Evolutionary conservation across 2,329 filamentous ascomycete species (phyloP).

Genomic region (Remersonia thermophila): DNA sequence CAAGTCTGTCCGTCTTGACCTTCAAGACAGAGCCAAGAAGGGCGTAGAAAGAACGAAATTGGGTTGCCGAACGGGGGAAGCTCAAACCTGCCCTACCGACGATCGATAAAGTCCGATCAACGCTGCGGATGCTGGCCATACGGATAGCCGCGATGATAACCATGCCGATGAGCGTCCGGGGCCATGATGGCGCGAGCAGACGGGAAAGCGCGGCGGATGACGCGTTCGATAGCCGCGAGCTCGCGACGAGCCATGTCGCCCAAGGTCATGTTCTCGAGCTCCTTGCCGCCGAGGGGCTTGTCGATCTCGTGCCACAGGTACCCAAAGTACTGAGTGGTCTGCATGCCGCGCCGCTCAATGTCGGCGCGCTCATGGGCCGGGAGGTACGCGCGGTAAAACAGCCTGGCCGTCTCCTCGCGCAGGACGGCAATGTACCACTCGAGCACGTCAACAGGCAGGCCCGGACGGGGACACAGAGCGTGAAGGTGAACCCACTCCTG

Average conservation of each 20-base stretch:
- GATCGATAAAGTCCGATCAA: not conserved
- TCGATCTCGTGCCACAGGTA: conserved; percentile 38
- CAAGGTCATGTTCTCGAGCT: conserved; percentile 38
- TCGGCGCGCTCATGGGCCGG: conserved; percentile 25
- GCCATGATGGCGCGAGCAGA: no score
- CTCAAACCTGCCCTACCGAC: no score
- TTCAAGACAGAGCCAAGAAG: no score
- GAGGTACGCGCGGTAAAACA: conserved; percentile 28
- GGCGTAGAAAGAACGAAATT: no score
- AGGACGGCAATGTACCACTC: conserved; percentile 49
- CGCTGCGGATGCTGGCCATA: no score
- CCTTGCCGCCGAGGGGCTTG: conserved; percentile 25
- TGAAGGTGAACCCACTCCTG: conserved; percentile 40
- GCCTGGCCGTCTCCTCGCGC: conserved; percentile 36
- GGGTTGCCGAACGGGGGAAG: no score
- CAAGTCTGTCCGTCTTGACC: no score
- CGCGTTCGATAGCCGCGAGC: conserved; percentile 35
- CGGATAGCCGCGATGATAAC: no score
- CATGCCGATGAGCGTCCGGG: no score
- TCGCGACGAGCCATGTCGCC: conserved; percentile 33
- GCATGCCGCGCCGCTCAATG: conserved; percentile 22
- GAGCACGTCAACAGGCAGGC: conserved; percentile 37
- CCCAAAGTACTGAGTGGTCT: conserved; percentile 37
- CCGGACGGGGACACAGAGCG: conserved; percentile 37
- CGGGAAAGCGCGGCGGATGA: conserved; percentile 32